Percentiles rank a stretch among this genome's conserved stretches.
Conservation (phyloP, 2,329 filamentous ascomycete species). For the Exserohilum rostratum region DNA sequence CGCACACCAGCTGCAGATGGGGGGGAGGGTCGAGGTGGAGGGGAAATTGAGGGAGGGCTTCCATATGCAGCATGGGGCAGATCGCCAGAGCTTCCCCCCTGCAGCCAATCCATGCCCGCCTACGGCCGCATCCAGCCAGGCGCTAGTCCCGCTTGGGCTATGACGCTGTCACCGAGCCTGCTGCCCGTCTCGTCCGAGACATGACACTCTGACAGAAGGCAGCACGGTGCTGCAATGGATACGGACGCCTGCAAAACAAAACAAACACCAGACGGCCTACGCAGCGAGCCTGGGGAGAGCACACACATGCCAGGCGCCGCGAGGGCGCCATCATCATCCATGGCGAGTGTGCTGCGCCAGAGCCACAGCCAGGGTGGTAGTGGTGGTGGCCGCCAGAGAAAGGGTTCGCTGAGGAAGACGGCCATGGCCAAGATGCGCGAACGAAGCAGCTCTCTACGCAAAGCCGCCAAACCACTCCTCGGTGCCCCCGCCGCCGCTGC, state of each 20-base stretch:
- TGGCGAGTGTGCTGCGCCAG: conserved; percentile 52
- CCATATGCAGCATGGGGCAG: conserved; percentile 26
- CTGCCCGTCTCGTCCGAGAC: conserved; percentile 21
- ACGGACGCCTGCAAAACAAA: conserved; percentile 9
- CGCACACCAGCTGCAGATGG: conserved; percentile 20
- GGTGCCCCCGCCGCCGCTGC: conserved; percentile 19
- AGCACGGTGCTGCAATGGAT: conserved; percentile 19
- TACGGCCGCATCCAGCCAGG: conserved; percentile 22
- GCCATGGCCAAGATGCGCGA: conserved; percentile 68
- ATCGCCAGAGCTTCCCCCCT: conserved; percentile 19
- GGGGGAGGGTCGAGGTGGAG: conserved; percentile 27
- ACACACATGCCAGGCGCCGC: conserved; percentile 67
- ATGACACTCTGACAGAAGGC: conserved; percentile 22
- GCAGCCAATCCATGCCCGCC: conserved; percentile 24
- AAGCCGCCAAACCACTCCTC: conserved; percentile 24
- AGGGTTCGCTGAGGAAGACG: conserved; percentile 85
- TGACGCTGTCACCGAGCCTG: conserved; percentile 12
- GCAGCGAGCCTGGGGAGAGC: conserved; percentile 64
- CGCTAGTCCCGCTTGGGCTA: background rate
- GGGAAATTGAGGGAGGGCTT: conserved; percentile 30
- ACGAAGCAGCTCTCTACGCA: conserved; percentile 37
- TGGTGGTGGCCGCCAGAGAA: conserved; percentile 71
- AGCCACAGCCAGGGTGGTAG: conserved; percentile 56
- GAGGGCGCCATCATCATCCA: conserved; percentile 33
- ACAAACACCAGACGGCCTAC: conserved; percentile 22